Percentiles rank a stretch among this genome's conserved stretches.
Conservation (phyloP, 2,329 filamentous ascomycete species). For the Neoarthrinium moseri region DNA sequence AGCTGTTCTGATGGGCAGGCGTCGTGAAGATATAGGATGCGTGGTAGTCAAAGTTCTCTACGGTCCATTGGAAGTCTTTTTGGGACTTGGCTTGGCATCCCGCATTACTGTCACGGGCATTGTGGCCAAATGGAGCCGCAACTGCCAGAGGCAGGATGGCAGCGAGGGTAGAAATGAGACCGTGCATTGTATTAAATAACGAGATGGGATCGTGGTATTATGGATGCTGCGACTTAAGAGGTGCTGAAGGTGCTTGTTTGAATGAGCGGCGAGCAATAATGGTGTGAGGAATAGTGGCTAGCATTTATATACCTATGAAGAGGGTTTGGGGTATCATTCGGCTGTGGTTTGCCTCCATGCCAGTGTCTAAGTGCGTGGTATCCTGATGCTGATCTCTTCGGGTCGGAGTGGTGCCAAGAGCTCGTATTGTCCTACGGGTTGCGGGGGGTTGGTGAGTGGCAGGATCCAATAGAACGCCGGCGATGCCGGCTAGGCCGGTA, state of each 20-base stretch:
- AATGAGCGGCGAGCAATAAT: background rate
- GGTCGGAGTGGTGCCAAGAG: too few species aligned
- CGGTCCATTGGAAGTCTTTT: slow-evolving; percentile 36
- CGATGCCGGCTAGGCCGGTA: background rate
- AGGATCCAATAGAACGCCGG: background rate
- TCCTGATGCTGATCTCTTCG: too few species aligned
- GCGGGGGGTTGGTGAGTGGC: too few species aligned
- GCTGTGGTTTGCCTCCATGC: background rate
- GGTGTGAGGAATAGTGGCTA: background rate
- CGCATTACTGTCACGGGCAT: slow-evolving; percentile 19
- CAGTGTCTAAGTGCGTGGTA: too few species aligned
- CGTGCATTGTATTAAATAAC: slow-evolving; percentile 25
- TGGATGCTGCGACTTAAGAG: too few species aligned
- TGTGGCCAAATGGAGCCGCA: slow-evolving; percentile 21
- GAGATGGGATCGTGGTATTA: too few species aligned
- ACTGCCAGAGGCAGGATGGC: slow-evolving; percentile 23
- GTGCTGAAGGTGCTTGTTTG: slow-evolving; percentile 7
- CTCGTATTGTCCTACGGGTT: too few species aligned
- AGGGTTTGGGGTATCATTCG: background rate
- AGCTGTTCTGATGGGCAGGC: slow-evolving; percentile 49
- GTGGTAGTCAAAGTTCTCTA: slow-evolving; percentile 46
- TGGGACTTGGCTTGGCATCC: slow-evolving; percentile 33
- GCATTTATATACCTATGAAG: background rate
- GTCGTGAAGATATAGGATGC: slow-evolving; percentile 48
- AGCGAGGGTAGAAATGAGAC: slow-evolving; percentile 22